A percentile compares a stretch with the other conserved stretches of the same genome.
These are phyloP conservation scores for Eremothecium gossypii DNA, from an alignment of 1,139 yeast species.

Conservation along the genomic window DNA sequence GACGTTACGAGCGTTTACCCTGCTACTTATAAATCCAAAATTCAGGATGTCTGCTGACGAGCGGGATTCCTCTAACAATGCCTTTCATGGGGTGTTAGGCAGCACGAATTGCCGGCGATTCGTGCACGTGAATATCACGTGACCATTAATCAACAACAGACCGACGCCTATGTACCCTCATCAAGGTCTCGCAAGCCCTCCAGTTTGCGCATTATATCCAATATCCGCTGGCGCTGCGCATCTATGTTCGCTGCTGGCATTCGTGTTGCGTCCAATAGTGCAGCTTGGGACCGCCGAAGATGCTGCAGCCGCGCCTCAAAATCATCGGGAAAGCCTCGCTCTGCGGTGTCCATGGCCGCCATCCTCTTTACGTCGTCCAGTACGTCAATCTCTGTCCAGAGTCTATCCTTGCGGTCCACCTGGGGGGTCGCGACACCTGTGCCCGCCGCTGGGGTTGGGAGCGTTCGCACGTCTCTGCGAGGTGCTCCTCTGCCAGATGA, in stretches of 20 bases:
- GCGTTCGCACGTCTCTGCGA: slow-evolving; percentile 7
- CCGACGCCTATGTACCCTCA: too few relatives aligned
- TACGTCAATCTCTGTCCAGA: slow-evolving; percentile 86
- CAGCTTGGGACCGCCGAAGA: slow-evolving; percentile 53
- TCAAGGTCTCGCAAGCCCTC: neutral
- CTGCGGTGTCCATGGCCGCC: slow-evolving; percentile 51
- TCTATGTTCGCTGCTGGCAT: neutral
- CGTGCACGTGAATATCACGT: too few relatives aligned
- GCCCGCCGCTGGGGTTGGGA: slow-evolving; percentile 27
- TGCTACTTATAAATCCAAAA: too few relatives aligned
- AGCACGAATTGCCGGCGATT: too few relatives aligned
- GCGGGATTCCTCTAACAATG: too few relatives aligned
- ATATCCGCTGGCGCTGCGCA: slow-evolving; percentile 11
- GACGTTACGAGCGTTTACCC: too few relatives aligned
- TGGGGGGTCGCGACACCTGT: slow-evolving; percentile 42
- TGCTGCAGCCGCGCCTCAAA: slow-evolving; percentile 49
- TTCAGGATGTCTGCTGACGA: too few relatives aligned
- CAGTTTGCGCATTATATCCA: slow-evolving; percentile 1
- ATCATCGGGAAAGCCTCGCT: slow-evolving; percentile 41
- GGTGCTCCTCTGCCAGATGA: neutral
- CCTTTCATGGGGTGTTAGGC: too few relatives aligned
- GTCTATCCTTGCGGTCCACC: slow-evolving; percentile 55
- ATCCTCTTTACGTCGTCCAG: slow-evolving; percentile 69
- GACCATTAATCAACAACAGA: too few relatives aligned
- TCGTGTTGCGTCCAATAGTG: slow-evolving; percentile 40